Conservation (phyloP, 495 filamentous ascomycete species). For the Podospora australis region DNA sequence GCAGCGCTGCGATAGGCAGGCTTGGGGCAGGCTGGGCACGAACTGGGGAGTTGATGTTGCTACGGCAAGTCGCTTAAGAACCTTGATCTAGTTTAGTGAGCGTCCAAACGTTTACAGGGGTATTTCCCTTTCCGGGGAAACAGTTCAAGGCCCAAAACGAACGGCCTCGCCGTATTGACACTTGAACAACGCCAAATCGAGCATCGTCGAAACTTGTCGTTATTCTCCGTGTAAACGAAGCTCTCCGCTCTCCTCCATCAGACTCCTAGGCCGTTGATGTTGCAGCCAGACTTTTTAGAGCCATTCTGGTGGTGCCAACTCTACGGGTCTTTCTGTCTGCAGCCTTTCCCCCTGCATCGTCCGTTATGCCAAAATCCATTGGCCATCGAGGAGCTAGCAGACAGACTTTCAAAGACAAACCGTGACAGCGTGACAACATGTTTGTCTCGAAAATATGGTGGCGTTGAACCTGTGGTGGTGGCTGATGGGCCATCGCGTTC, state of each 20-base stretch:
- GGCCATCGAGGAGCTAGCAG: too few species aligned
- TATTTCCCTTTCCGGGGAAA: not conserved
- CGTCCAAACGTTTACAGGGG: not conserved
- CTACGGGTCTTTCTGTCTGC: not conserved
- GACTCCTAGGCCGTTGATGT: not conserved
- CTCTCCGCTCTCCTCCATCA: not conserved
- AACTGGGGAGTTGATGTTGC: not conserved
- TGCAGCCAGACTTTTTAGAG: not conserved
- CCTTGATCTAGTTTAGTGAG: not conserved
- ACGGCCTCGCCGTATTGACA: not conserved
- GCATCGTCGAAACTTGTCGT: not conserved
- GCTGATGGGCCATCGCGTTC: too few species aligned
- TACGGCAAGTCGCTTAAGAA: constrained; percentile 7
- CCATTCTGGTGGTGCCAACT: not conserved
- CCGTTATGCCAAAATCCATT: too few species aligned
- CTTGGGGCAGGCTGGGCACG: constrained; percentile 1
- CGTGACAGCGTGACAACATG: too few species aligned
- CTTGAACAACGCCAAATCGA: not conserved
- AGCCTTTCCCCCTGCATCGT: not conserved
- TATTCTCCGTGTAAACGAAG: not conserved
- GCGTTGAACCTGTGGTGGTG: too few species aligned
- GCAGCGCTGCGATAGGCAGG: constrained; percentile 16
- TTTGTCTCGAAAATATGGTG: too few species aligned
- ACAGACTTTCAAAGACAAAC: too few species aligned
- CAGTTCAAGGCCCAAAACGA: too few species aligned